phyloP scores from a whole-genome alignment of 208 protist species.

The Leishmania amazonensis region DNA sequence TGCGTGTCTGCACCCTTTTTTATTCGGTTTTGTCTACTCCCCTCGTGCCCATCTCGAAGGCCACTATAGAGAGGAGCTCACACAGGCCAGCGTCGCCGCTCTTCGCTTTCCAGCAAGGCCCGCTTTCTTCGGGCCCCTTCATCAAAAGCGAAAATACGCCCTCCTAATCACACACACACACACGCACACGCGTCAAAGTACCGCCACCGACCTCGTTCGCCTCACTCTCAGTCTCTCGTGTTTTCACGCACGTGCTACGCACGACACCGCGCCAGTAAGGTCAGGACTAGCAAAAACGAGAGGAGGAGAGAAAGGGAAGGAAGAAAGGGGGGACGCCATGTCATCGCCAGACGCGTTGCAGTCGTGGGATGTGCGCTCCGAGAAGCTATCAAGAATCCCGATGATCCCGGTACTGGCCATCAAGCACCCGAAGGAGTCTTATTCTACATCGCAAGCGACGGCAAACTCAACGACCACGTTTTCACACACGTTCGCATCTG shows the following conservation, averaged over 20 bases:
- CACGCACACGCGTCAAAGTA: background rate
- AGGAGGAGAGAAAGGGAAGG: background rate
- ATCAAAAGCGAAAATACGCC: background rate
- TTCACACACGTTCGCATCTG: background rate
- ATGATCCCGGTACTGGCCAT: slow-evolving; percentile 17
- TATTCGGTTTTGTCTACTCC: background rate
- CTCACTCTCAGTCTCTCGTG: background rate
- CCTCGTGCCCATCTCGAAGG: background rate
- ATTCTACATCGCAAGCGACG: background rate
- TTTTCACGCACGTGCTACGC: background rate
- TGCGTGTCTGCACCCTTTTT: background rate
- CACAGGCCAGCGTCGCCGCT: background rate
- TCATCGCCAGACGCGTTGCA: background rate
- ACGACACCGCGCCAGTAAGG: background rate
- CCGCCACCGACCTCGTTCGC: background rate
- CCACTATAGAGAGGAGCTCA: background rate
- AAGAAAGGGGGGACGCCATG: background rate
- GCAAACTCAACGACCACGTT: background rate
- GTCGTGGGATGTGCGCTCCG: background rate
- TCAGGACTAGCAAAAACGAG: background rate
- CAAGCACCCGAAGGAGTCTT: background rate
- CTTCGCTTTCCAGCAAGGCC: background rate
- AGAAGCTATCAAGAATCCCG: slow-evolving; percentile 12
- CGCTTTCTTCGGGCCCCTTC: background rate
- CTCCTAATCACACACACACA: background rate